These are phyloP conservation scores for Neopestalotiopsis rosae DNA, from an alignment of 2,329 filamentous ascomycete genomes.

Conservation along the genomic window DNA sequence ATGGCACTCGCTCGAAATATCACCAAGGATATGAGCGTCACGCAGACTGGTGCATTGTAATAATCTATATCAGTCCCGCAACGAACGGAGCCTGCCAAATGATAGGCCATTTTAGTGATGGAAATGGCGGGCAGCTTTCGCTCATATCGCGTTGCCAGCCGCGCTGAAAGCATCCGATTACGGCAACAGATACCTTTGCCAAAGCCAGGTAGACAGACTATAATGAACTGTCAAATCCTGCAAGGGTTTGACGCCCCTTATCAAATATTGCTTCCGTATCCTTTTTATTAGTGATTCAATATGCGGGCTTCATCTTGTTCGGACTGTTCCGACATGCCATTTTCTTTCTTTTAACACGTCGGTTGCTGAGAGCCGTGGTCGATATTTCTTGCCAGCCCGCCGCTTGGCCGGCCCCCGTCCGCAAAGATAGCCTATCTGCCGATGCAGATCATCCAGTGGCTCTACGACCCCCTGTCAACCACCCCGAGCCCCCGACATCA, in stretches of 20 bases:
- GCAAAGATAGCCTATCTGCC: conserved; percentile 13
- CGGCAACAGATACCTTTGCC: not conserved
- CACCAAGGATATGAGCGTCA: not conserved
- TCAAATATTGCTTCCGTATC: not conserved
- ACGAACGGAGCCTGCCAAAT: not conserved
- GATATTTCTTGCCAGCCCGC: not conserved
- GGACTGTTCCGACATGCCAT: conserved; percentile 6
- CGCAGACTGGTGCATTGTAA: not conserved
- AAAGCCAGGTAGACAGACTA: not conserved
- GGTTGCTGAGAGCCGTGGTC: conserved; percentile 13
- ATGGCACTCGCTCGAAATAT: not conserved
- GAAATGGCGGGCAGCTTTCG: not conserved
- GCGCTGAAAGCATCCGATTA: not conserved
- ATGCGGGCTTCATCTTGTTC: not conserved
- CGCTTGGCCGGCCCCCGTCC: not conserved
- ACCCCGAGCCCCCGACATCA: conserved; percentile 12
- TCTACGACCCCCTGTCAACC: conserved; percentile 10
- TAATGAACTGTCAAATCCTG: not conserved
- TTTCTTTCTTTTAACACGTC: not conserved
- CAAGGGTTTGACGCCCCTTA: not conserved
- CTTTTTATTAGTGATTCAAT: not conserved
- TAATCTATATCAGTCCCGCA: not conserved
- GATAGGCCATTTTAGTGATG: not conserved
- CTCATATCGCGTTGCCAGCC: not conserved
- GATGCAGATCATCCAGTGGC: conserved; percentile 4